A percentile compares a stretch with the other conserved stretches of the same genome.
Evolutionary conservation across 495 filamentous ascomycete species (phyloP).

Genomic region (Pyrenula massariospora): DNA sequence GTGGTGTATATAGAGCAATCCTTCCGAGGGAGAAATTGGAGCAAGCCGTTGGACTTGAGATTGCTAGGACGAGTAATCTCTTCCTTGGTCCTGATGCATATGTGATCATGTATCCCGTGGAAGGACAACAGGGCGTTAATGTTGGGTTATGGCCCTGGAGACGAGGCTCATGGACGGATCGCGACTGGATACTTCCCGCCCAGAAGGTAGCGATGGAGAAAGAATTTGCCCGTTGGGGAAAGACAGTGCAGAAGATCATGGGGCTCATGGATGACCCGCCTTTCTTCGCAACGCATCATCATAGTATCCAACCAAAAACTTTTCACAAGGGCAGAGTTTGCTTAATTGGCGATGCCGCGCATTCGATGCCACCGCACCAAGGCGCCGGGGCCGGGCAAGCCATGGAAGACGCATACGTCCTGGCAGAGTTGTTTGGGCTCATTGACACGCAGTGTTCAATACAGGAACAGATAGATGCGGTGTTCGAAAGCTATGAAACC

Average conservation of each 20-base stretch:
- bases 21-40: constrained; percentile 49
- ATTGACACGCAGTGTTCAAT: constrained; percentile 11
- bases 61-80: constrained; percentile 37
- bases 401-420: constrained; percentile 54
- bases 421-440: constrained; percentile 44
- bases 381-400: constrained; percentile 58
- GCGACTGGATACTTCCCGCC: constrained; percentile 45
- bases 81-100: constrained; percentile 48
- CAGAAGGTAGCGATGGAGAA: constrained; percentile 41
- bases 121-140: constrained; percentile 52
- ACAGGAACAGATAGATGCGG: constrained; percentile 27
- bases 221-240: constrained; percentile 44
- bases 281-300: constrained; percentile 41
- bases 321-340: constrained; percentile 43
- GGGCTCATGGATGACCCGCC: constrained; percentile 46
- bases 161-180: constrained; percentile 10
- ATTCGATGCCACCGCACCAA: constrained; percentile 59
- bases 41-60: constrained; percentile 35
- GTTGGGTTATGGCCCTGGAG: constrained; percentile 31
- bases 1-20: constrained; percentile 46
- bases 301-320: constrained; percentile 28
- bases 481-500: constrained; percentile 50
- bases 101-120: constrained; percentile 55
- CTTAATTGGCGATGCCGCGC: constrained; percentile 58
- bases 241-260: constrained; percentile 27